phyloP scores from a whole-genome alignment of 2,329 filamentous ascomycete species.

The Penicillium freii region DNA sequence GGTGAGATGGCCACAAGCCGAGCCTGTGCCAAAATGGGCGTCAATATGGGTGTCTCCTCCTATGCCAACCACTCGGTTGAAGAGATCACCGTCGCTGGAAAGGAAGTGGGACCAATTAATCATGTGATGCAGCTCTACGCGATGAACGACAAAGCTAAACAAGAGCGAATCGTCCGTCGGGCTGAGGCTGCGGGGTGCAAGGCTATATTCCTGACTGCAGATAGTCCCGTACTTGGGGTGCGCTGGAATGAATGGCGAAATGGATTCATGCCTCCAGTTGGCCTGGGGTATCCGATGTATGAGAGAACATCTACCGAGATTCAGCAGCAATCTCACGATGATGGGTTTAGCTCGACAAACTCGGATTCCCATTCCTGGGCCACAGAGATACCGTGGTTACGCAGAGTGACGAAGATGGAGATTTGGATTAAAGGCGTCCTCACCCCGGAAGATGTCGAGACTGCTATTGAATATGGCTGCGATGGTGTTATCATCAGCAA shows the following conservation, averaged over 20 bases:
- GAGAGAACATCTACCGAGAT: constrained; percentile 25
- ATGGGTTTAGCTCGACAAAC: constrained; percentile 23
- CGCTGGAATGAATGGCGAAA: constrained; percentile 55
- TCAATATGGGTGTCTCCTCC: constrained; percentile 51
- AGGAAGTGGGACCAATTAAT: constrained; percentile 17
- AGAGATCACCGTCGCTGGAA: constrained; percentile 43
- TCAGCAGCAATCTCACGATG: constrained; percentile 23
- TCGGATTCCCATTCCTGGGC: constrained; percentile 45
- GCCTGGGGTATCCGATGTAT: constrained; percentile 42
- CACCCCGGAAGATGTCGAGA: constrained; percentile 37
- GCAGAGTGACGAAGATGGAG: constrained; percentile 49
- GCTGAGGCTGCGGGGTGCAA: constrained; percentile 41
- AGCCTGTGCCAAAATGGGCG: constrained; percentile 43
- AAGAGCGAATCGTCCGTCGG: constrained; percentile 29
- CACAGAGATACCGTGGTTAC: constrained; percentile 50
- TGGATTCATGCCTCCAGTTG: constrained; percentile 48
- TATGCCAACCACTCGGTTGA: constrained; percentile 49
- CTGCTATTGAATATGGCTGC: constrained; percentile 36
- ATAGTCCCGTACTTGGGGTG: constrained; percentile 54
- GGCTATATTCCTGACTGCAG: constrained; percentile 56
- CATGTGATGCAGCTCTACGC: constrained; percentile 30
- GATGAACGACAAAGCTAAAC: constrained; percentile 25
- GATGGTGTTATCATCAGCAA: constrained; percentile 42
- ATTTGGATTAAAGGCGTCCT: constrained; percentile 34
- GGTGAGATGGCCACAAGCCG: constrained; percentile 53